These are phyloP conservation scores for Evernia prunastri DNA, from an alignment of 495 filamentous ascomycete genomes.

Conservation along the genomic window DNA sequence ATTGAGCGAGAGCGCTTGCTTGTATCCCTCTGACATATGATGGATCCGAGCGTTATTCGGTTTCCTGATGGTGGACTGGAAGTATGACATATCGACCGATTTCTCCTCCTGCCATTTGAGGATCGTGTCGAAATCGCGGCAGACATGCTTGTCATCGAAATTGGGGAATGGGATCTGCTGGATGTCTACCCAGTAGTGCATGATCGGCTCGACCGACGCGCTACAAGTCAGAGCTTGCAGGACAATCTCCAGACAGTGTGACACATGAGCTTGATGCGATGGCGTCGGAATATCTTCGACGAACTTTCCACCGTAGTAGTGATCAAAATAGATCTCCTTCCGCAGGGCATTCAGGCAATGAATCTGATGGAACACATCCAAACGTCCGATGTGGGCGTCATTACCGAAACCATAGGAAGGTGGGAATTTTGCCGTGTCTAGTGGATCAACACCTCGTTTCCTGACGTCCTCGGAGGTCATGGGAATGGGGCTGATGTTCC, in stretches of 20 bases:
- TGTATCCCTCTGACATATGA: too few relatives aligned
- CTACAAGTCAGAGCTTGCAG: slow-evolving; percentile 4
- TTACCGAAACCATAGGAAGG: background rate
- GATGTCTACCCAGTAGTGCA: background rate
- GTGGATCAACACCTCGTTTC: slow-evolving; percentile 3
- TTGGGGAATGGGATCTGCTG: too few relatives aligned
- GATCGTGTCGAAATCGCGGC: too few relatives aligned
- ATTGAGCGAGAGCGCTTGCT: too few relatives aligned
- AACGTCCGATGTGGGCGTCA: background rate
- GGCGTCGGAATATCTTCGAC: slow-evolving; percentile 2
- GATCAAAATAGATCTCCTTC: background rate
- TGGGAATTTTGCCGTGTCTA: background rate
- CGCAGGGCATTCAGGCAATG: slow-evolving; percentile 5
- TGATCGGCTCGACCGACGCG: slow-evolving; percentile 3
- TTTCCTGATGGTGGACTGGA: too few relatives aligned
- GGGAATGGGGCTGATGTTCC: background rate
- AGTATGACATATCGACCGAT: too few relatives aligned
- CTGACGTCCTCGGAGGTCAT: background rate
- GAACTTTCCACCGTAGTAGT: background rate
- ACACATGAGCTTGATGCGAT: background rate
- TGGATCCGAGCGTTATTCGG: too few relatives aligned
- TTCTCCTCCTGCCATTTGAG: too few relatives aligned
- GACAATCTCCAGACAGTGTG: slow-evolving; percentile 3
- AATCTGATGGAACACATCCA: slow-evolving; percentile 13
- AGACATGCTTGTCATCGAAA: too few relatives aligned